Percentiles rank a stretch among this genome's conserved stretches.
These are phyloP conservation scores for Buddleja alternifolia DNA, from an alignment of 257 asterid genomes.

Conservation along the genomic window DNA sequence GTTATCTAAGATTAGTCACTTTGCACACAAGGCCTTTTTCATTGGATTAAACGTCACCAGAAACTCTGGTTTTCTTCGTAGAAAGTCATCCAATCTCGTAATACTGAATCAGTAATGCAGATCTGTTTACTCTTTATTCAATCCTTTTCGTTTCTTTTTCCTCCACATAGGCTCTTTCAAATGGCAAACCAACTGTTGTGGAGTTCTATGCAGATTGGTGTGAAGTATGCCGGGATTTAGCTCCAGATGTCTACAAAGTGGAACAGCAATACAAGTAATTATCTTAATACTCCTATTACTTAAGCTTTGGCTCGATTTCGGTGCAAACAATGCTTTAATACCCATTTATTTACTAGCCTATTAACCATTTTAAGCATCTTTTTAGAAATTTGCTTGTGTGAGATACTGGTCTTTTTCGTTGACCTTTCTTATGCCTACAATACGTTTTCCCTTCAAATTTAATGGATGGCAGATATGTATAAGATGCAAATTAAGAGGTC, in stretches of 20 bases:
- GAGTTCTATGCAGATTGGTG: slow-evolving; percentile 99
- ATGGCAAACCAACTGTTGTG: slow-evolving; percentile 96
- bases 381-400: not conserved
- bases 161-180: slow-evolving; percentile 68
- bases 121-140: not conserved
- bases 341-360: not conserved
- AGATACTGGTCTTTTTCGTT: slow-evolving; percentile 18
- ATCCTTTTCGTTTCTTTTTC: not conserved
- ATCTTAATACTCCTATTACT: not conserved
- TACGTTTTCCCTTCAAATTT: slow-evolving; percentile 3
- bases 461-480: not conserved
- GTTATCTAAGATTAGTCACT: not conserved
- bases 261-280: slow-evolving; percentile 82
- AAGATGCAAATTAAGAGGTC: not conserved
- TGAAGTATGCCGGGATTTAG: slow-evolving; percentile 91
- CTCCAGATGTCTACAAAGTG: slow-evolving; percentile 86
- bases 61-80: not conserved
- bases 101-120: not conserved
- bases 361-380: not conserved
- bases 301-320: slow-evolving; percentile 4
- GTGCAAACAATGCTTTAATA: not conserved
- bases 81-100: not conserved
- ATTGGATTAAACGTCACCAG: not conserved
- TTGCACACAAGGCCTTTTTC: not conserved
- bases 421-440: not conserved